Percentiles rank a stretch among this genome's conserved stretches.
Evolutionary conservation across 768 basidiomycete species (phyloP).

Genomic region (Fibroporia radiculosa): DNA sequence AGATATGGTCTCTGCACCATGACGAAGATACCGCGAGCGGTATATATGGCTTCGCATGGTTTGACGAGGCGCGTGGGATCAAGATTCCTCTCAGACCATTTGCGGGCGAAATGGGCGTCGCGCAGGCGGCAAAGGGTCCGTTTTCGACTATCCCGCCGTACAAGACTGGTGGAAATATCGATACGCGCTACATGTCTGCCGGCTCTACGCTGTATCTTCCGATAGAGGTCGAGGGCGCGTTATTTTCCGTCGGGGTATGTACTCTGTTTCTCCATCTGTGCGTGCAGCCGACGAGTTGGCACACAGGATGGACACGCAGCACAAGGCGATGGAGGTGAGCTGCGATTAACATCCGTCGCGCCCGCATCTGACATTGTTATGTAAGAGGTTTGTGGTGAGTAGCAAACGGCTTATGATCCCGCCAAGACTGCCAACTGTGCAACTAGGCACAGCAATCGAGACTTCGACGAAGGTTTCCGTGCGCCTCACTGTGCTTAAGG

Average conservation of each 20-base stretch:
- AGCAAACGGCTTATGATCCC: not conserved
- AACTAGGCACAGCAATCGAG: slow-evolving; percentile 53
- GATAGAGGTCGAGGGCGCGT: slow-evolving; percentile 48
- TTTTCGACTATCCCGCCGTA: slow-evolving; percentile 60
- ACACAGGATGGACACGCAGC: slow-evolving; percentile 56
- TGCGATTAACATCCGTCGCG: not conserved
- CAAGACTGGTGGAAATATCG: slow-evolving; percentile 53
- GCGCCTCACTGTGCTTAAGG: slow-evolving; percentile 48
- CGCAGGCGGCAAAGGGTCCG: slow-evolving; percentile 38
- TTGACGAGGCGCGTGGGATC: slow-evolving; percentile 40
- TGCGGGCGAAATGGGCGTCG: slow-evolving; percentile 60
- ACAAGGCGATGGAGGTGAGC: slow-evolving; percentile 57
- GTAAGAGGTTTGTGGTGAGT: slow-evolving; percentile 53
- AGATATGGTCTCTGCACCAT: slow-evolving; percentile 43
- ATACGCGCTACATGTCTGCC: slow-evolving; percentile 47
- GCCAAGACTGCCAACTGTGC: not conserved
- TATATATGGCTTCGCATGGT: slow-evolving; percentile 36
- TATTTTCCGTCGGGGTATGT: slow-evolving; percentile 55
- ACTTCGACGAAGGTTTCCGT: slow-evolving; percentile 51
- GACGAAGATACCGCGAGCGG: not conserved
- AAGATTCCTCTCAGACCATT: slow-evolving; percentile 48
- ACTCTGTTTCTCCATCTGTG: not conserved
- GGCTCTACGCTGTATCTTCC: slow-evolving; percentile 54
- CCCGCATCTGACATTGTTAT: not conserved
- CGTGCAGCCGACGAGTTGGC: not conserved